Base-by-base conservation (phyloP, 208 protist species). In the Leishmania tropica region DNA sequence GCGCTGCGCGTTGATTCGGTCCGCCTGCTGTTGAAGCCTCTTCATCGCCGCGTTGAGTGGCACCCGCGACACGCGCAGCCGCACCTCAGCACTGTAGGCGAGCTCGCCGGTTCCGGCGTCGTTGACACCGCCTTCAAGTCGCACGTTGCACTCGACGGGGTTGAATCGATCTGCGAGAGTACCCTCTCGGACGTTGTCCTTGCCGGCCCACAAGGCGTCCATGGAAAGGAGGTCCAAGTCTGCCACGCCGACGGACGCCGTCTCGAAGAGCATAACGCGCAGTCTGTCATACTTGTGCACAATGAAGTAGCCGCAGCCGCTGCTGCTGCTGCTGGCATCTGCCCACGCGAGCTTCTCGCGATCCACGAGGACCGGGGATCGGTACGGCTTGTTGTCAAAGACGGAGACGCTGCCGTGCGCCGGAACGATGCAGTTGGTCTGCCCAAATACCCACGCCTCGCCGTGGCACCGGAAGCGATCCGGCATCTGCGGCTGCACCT, bases 261-360 rank as follows among this genome's bases (percentile, higher is more conserved):
- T 86, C 80, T 94, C 90, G 76, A 93, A 95, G 51, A 96, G 83
- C 54, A 92, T 83, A 8, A 95, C 84, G 60, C 92, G 91, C 35
- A 96, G 84, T 21, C 89, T 83, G 73, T 96, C 93, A 85, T 93
- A 94, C 78, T 87, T 83, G 78, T 88, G 91, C 13, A 96, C 91
- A 56, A 96, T 72, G 58, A 96, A 95, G 28, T 88, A 48, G 48
- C 80, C 85, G 15, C 79, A 79, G 31, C 48, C n/a, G 35, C 45
- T 15, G 72, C 31, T 62, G 72, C 47, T 15, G 48, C n/a, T 58
- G 48, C 24, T 13, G 3, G 75, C 47, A 42, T 88, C 83, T 40
- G 85, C 88, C 91, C 93, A 96, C 64, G 35, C 37, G 58, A 88
- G 84, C 47, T 86, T 82, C 47, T 90, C 81, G 37, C 85, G 78